These are phyloP conservation scores for Fusarium penzigii DNA, from an alignment of 2,329 filamentous ascomycete species.

Conservation along the genomic window DNA sequence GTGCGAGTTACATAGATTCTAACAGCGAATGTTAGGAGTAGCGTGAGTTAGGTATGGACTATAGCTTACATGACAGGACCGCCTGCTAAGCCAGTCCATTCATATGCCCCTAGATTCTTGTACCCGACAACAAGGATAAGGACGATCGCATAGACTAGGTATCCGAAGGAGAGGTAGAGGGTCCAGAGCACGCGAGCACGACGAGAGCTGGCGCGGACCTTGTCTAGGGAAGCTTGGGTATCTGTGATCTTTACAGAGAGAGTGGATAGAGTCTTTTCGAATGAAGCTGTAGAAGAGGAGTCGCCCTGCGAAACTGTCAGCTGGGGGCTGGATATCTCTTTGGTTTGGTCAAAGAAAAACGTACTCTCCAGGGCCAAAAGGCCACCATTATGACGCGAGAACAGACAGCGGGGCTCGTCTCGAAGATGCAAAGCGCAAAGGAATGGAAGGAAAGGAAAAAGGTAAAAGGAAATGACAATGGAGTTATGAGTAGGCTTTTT, in stretches of 20 bases:
- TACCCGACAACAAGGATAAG: conserved; percentile 83
- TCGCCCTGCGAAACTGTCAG: conserved; percentile 59
- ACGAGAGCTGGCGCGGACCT: conserved; percentile 69
- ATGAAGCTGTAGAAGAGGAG: conserved; percentile 81
- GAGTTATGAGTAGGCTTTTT: neutral
- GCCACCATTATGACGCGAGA: conserved; percentile 64
- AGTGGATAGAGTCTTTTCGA: conserved; percentile 85
- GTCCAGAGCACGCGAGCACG: conserved; percentile 85
- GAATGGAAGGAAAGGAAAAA: conserved; percentile 4
- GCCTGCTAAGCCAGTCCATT: conserved; percentile 77
- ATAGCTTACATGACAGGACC: conserved; percentile 71
- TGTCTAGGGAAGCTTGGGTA: conserved; percentile 72
- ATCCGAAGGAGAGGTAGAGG: conserved; percentile 86
- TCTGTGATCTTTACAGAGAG: conserved; percentile 81
- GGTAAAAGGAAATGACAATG: neutral
- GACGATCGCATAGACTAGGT: conserved; percentile 83
- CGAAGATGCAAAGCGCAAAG: conserved; percentile 7
- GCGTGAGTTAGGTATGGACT: neutral
- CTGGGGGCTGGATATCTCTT: neutral
- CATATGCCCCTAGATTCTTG: conserved; percentile 71
- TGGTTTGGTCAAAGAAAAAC: conserved; percentile 19
- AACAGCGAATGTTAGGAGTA: conserved; percentile 11
- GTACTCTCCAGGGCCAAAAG: conserved; percentile 82
- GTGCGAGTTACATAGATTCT: conserved; percentile 81
- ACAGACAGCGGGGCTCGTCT: conserved; percentile 3